Conservation (phyloP, 2,329 filamentous ascomycete species). For the Thielaviopsis musarum region DNA sequence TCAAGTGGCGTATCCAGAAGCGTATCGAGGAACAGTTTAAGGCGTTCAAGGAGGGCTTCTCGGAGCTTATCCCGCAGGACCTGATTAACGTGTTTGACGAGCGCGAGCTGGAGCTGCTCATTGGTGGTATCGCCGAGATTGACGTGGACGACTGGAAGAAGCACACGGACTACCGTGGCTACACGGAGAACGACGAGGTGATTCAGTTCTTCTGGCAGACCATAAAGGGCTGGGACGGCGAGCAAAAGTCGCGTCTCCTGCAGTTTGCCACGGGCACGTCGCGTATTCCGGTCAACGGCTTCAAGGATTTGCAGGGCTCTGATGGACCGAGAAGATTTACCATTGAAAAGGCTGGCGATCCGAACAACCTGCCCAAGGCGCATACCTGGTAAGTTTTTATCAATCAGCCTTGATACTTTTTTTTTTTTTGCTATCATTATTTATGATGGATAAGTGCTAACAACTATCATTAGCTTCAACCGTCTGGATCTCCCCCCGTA, state of each 20-base stretch:
- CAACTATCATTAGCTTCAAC: constrained; percentile 56
- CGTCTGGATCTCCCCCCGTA: constrained; percentile 89
- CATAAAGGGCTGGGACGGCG: constrained; percentile 90
- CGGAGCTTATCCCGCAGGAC: constrained; percentile 91
- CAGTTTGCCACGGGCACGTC: constrained; percentile 97
- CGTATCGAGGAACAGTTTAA: constrained; percentile 97
- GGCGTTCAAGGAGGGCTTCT: constrained; percentile 92
- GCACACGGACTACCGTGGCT: constrained; percentile 96
- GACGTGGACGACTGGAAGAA: constrained; percentile 99
- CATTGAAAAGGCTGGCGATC: constrained; percentile 92
- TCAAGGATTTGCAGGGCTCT: constrained; percentile 96
- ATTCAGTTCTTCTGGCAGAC: constrained; percentile 99
- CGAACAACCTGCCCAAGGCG: constrained; percentile 81
- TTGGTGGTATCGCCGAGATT: constrained; percentile 98
- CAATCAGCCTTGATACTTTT: too few species aligned
- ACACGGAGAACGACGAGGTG: constrained; percentile 93
- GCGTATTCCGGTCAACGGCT: constrained; percentile 95
- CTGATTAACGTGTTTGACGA: constrained; percentile 98
- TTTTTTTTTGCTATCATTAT: background rate
- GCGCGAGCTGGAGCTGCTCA: constrained; percentile 86
- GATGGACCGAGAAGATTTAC: constrained; percentile 92
- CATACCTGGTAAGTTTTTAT: constrained; percentile 78
- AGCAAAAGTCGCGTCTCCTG: constrained; percentile 89
- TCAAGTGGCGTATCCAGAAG: constrained; percentile 98
- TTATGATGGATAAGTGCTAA: constrained; percentile 7